Conservation (phyloP, 306 rosid genomes). For the Malus asiatica region DNA sequence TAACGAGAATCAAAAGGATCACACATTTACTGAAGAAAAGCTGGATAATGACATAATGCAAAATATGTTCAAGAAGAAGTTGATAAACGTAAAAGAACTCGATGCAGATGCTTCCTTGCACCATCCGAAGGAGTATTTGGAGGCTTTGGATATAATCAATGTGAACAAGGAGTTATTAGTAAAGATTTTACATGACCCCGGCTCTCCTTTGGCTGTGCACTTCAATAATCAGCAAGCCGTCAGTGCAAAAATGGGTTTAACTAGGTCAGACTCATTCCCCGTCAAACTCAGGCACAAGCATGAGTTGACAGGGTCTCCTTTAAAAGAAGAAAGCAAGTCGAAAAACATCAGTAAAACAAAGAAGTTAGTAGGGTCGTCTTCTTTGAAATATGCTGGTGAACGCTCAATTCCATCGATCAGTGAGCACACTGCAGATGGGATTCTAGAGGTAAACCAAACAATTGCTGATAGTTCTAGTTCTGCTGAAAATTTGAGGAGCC, state of each 20-base stretch:
- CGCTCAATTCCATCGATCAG: not conserved
- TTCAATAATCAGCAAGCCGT: conserved; percentile 31
- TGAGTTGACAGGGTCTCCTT: conserved; percentile 2
- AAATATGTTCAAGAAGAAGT: conserved; percentile 20
- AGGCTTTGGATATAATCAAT: conserved; percentile 47
- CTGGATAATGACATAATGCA: not conserved
- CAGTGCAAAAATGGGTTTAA: conserved; percentile 17
- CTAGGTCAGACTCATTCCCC: conserved; percentile 49
- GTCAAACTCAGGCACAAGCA: conserved; percentile 17
- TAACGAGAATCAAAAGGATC: conserved; percentile 22
- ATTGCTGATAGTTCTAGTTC: not conserved
- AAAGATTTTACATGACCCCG: conserved; percentile 35
- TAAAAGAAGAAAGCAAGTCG: not conserved
- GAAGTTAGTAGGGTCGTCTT: not conserved
- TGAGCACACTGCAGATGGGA: not conserved
- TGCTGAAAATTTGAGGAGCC: not conserved
- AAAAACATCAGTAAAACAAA: conserved; percentile 1
- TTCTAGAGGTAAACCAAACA: not conserved
- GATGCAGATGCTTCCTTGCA: conserved; percentile 41
- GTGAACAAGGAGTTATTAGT: conserved; percentile 36
- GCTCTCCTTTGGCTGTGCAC: conserved; percentile 37
- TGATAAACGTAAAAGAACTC: conserved; percentile 30
- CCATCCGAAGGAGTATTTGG: conserved; percentile 50
- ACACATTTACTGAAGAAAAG: not conserved
- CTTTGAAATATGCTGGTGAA: conserved; percentile 4